Evolutionary conservation across 1,139 yeast genomes (phyloP).

Genomic region (Taiozyma sp.): DNA sequence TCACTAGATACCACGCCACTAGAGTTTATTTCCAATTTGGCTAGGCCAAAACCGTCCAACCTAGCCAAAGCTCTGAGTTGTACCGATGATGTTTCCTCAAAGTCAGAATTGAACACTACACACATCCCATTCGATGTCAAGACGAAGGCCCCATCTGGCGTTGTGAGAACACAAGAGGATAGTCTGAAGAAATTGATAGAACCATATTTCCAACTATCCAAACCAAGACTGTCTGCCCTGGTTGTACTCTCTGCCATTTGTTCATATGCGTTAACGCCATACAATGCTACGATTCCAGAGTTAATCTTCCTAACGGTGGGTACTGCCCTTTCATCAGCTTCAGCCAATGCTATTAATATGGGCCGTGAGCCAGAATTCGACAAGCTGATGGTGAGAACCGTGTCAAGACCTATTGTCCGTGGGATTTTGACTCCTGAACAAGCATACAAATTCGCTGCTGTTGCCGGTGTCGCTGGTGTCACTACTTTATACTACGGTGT

Average conservation of each 20-base stretch:
- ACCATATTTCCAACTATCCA: slow-evolving; percentile 74
- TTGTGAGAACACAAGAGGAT: slow-evolving; percentile 13
- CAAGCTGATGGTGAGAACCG: slow-evolving; percentile 81
- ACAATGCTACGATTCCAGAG: slow-evolving; percentile 62
- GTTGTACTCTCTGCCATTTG: slow-evolving; percentile 91
- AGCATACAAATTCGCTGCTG: slow-evolving; percentile 75
- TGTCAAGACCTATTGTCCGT: slow-evolving; percentile 84
- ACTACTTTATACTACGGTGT: slow-evolving; percentile 71
- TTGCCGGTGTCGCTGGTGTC: slow-evolving; percentile 68
- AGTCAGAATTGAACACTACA: slow-evolving; percentile 10
- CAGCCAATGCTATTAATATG: slow-evolving; percentile 97
- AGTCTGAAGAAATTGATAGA: slow-evolving; percentile 28
- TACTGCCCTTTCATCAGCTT: slow-evolving; percentile 81
- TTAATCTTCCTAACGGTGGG: slow-evolving; percentile 74
- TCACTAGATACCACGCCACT: slow-evolving; percentile 30
- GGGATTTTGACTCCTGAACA: slow-evolving; percentile 71
- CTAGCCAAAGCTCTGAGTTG: slow-evolving; percentile 29
- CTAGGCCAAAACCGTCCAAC: slow-evolving; percentile 16
- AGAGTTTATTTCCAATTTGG: slow-evolving; percentile 31
- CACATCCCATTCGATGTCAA: slow-evolving; percentile 58
- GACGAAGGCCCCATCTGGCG: slow-evolving; percentile 23
- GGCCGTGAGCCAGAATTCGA: slow-evolving; percentile 94
- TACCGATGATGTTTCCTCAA: slow-evolving; percentile 26
- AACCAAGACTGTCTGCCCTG: slow-evolving; percentile 81
- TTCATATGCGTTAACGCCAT: slow-evolving; percentile 89